Conservation (phyloP, 2,329 filamentous ascomycete genomes). For the Ampelomyces quisqualis region DNA sequence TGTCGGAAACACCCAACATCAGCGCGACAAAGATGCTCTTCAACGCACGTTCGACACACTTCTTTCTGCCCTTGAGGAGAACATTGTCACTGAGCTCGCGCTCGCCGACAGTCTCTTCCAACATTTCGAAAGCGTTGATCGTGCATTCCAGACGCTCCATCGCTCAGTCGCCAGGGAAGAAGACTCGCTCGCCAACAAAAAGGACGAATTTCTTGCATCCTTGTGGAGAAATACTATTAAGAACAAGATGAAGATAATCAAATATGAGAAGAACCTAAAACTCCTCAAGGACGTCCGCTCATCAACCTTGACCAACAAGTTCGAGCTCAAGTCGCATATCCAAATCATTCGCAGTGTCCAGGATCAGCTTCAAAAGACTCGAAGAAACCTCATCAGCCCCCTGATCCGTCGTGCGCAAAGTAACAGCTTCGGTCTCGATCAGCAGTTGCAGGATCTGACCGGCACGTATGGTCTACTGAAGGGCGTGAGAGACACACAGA, state of each 20-base stretch:
- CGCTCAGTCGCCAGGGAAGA: slow-evolving; percentile 82
- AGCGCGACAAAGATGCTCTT: slow-evolving; percentile 76
- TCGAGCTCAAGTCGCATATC: slow-evolving; percentile 82
- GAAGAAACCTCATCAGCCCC: slow-evolving; percentile 80
- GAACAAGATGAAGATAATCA: slow-evolving; percentile 72
- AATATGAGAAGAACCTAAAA: slow-evolving; percentile 87
- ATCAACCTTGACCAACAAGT: slow-evolving; percentile 84
- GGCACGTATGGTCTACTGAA: slow-evolving; percentile 78
- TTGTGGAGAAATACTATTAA: slow-evolving; percentile 87
- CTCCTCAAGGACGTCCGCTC: slow-evolving; percentile 76
- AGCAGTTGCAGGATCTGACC: slow-evolving; percentile 81
- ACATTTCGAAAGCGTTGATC: slow-evolving; percentile 89
- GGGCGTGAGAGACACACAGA: slow-evolving; percentile 74
- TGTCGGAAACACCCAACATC: slow-evolving; percentile 77
- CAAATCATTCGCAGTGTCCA: slow-evolving; percentile 80
- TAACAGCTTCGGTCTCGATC: slow-evolving; percentile 73
- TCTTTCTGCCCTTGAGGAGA: slow-evolving; percentile 81
- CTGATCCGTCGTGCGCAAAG: slow-evolving; percentile 70
- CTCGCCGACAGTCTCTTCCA: slow-evolving; percentile 78
- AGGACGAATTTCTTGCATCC: slow-evolving; percentile 77
- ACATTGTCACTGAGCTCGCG: slow-evolving; percentile 79
- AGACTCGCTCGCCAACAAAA: slow-evolving; percentile 74
- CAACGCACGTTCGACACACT: slow-evolving; percentile 89
- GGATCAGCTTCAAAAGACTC: slow-evolving; percentile 79
- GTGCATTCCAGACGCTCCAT: slow-evolving; percentile 84